These are phyloP conservation scores for Grigorovia humatica DNA, from an alignment of 805 yeast genomes.

Conservation along the genomic window DNA sequence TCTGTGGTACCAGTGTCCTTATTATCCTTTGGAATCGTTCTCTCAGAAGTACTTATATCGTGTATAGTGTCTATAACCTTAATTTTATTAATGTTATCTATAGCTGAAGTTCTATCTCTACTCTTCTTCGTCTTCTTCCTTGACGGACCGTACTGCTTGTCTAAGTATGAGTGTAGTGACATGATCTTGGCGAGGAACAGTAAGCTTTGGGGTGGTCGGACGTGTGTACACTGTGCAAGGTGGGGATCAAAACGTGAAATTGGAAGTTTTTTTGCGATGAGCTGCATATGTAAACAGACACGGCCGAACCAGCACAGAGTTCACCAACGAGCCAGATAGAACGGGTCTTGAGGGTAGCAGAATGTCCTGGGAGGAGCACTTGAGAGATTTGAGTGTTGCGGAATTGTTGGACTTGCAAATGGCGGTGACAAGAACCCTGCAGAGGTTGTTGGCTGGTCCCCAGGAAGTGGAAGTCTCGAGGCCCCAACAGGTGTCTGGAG, in stretches of 20 bases:
- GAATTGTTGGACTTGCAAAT: neutral
- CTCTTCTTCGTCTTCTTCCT: slow-evolving; percentile 19
- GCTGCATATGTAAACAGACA: neutral
- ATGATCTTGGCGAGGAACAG: slow-evolving; percentile 12
- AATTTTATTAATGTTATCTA: neutral
- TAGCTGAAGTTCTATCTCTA: slow-evolving; percentile 7
- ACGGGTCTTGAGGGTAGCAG: neutral
- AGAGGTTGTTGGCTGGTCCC: neutral
- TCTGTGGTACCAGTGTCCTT: too few species aligned
- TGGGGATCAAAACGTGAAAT: too few species aligned
- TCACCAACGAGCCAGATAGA: too few species aligned
- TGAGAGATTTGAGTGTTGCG: neutral
- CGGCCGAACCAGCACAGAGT: too few species aligned
- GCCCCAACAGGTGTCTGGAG: too few species aligned
- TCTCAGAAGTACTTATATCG: too few species aligned
- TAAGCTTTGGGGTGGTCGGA: neutral
- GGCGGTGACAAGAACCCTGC: neutral
- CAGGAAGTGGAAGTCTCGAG: neutral
- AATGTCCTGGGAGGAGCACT: neutral
- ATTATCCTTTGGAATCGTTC: too few species aligned
- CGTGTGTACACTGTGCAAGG: too few species aligned
- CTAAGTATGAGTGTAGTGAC: slow-evolving; percentile 40
- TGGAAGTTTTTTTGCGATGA: neutral
- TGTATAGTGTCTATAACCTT: too few species aligned
- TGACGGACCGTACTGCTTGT: slow-evolving; percentile 33